Evolutionary conservation across 2,329 filamentous ascomycete genomes (phyloP).

Genomic region (Fusarium sp.): DNA sequence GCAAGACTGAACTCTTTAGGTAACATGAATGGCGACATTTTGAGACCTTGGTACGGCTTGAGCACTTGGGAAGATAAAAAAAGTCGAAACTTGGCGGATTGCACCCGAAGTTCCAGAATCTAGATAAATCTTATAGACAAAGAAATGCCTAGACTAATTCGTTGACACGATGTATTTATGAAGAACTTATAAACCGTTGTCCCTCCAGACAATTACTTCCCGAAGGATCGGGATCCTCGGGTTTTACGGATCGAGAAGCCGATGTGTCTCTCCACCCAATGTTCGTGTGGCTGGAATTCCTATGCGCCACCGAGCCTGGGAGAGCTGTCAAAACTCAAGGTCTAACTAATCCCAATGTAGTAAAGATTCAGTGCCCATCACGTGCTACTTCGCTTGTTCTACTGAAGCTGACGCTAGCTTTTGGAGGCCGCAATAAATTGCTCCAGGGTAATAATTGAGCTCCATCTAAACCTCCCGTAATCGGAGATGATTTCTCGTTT

Average conservation of each 20-base stretch:
- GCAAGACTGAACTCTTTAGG: background rate
- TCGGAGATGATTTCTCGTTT: no score
- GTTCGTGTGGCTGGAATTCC: no score
- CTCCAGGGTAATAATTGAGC: background rate
- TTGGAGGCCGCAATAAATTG: background rate
- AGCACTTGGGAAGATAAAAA: background rate
- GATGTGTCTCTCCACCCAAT: background rate
- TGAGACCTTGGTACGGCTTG: background rate
- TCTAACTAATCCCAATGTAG: background rate
- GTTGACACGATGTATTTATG: background rate
- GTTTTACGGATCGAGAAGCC: background rate
- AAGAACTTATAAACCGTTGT: background rate
- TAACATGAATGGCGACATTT: background rate
- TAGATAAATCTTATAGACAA: background rate
- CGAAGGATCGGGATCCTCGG: background rate
- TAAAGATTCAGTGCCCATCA: rapidly evolving
- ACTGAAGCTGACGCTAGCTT: background rate
- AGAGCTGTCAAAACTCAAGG: background rate
- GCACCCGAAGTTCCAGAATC: rapidly evolving
- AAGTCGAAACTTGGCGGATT: background rate
- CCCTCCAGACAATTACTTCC: background rate
- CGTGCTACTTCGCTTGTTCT: background rate
- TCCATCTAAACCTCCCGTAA: no score
- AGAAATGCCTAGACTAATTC: rapidly evolving
- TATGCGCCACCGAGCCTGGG: no score